Evolutionary conservation across 1,139 yeast species (phyloP), one percentile per base, ranked within the genome.

Genomic region (Lipomyces yarrowii): DNA sequence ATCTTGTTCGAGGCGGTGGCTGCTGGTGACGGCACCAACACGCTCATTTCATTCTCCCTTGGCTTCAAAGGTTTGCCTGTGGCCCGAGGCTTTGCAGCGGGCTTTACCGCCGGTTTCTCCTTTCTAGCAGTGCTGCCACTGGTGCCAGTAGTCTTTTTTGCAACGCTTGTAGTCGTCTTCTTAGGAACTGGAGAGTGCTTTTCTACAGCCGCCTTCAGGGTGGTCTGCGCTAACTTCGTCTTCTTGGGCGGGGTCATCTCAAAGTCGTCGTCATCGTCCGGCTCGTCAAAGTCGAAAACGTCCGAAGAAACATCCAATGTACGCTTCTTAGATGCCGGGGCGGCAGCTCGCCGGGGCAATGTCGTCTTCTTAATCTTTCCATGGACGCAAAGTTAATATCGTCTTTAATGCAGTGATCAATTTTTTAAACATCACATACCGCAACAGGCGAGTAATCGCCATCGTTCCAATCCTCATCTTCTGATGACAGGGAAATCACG

Each of bases 181-280:
- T 56, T 57, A 3, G 67, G 62, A 2, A 64, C 54, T 3, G 64
- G 61, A 23, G 60, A 2, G 6, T 48, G 30, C 51, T 63, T 62
- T 11, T 64, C 53, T 8, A 71, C 58, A 23, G 69, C 56, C n/a
- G 67, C 55, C 56, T 63, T 56, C 23, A 53, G 54, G 15, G 58
- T 61, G 3, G 70, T 58, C 4, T 69, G 63, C 3, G 70, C 60
- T 8, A 64, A 66, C 54, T 63, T 63, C 26, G 30, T 56, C 42
- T 60, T 55, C 48, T 61, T 64, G 15, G 71, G 59, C 15, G 69
- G 68, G 11, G 65, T 61, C 53, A 53, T 64, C 30, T 59, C 68
- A 42, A 58, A 64, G 33, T 69, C 67, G 48, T 64, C 74, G 56
- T 72, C 71, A 54, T 68, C 75, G 56, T 64, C 71, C 32, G 60